Conservation (phyloP, 768 basidiomycete genomes). For the Suillus subalutaceus region DNA sequence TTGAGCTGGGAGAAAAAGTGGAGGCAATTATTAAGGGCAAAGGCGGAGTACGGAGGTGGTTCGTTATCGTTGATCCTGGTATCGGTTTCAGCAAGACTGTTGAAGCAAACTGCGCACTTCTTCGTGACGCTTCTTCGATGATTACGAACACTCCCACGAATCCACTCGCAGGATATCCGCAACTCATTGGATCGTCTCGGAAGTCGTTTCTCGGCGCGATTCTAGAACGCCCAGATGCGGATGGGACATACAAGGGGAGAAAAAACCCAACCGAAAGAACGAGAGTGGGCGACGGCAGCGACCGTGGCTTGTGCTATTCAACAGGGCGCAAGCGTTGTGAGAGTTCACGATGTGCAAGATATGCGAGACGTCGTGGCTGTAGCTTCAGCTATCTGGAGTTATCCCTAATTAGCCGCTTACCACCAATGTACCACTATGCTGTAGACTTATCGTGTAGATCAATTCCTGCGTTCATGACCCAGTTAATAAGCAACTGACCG, state of each 20-base stretch:
- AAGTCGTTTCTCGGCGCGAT: conserved; percentile 84
- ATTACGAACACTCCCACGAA: conserved; percentile 49
- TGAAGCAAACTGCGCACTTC: conserved; percentile 69
- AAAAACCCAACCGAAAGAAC: conserved; percentile 64
- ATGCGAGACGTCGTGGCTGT: conserved; percentile 76
- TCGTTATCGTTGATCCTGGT: conserved; percentile 89
- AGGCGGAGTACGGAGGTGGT: conserved; percentile 83
- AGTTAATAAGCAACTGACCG: not conserved
- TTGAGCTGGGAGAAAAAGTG: conserved; percentile 74
- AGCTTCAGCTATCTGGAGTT: conserved; percentile 59
- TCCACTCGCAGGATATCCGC: conserved; percentile 58
- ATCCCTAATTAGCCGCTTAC: not conserved
- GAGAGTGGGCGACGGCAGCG: conserved; percentile 80
- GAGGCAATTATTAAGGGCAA: conserved; percentile 62
- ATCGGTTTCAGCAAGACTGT: conserved; percentile 92
- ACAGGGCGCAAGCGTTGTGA: conserved; percentile 69
- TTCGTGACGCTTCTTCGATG: conserved; percentile 54
- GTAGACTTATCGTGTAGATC: not conserved
- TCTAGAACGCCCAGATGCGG: conserved; percentile 48
- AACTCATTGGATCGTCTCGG: conserved; percentile 76
- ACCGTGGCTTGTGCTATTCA: conserved; percentile 74
- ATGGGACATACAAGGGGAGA: conserved; percentile 45
- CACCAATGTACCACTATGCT: not conserved
- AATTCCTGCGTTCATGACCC: not conserved
- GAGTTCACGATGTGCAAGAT: conserved; percentile 81